Evolutionary conservation across 768 basidiomycete genomes (phyloP), one percentile per base, ranked within the genome.

Genomic region (Xerocomellus amylosporus): DNA sequence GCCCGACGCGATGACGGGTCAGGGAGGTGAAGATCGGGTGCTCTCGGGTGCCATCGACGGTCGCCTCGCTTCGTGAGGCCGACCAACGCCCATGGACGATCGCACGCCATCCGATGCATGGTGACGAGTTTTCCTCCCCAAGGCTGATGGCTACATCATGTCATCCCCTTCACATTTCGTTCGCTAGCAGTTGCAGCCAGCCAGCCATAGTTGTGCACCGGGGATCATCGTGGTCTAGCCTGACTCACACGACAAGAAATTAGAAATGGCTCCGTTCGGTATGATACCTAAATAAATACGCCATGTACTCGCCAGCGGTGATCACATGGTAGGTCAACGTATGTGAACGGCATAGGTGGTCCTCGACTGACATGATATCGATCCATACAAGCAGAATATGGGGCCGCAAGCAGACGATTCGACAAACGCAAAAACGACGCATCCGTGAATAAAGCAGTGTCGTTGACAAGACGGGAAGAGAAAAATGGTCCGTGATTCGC

Each of bases 321-420:
- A 40, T 28, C 28, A 52, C 14, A 53, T 61, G 55, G 64, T 68
- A 60, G 30, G 65, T 55, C 22, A 17, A 53, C n/a, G 39, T 20
- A 49, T 14, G 38, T 24, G 39, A 38, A 40, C 17, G 20, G 49
- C 47, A 59, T 59, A 55, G 26, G 15, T 48, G 19, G 45, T 56
- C 54, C 55, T 56, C 20, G 36, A 56, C 55, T 65, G 48, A 67
- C 55, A 52, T 63, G 49, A 63, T 62, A 58, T 58, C 40, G 40
- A 34, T 45, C 53, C 51, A 67, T 51, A 62, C 4, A 50, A 51
- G 33, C 31, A 49, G 45, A 49, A 22, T 19, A 51, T 10, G 34
- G 14, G 26, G 20, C 30, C 24, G 30, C 30, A 22, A 39, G 36
- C 17, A 46, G 14, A 24, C 49, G 40, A 22, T 28, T 8, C 28